Base-by-base conservation (phyloP, 75 land plant species). In the Cupressus sempervirens region DNA sequence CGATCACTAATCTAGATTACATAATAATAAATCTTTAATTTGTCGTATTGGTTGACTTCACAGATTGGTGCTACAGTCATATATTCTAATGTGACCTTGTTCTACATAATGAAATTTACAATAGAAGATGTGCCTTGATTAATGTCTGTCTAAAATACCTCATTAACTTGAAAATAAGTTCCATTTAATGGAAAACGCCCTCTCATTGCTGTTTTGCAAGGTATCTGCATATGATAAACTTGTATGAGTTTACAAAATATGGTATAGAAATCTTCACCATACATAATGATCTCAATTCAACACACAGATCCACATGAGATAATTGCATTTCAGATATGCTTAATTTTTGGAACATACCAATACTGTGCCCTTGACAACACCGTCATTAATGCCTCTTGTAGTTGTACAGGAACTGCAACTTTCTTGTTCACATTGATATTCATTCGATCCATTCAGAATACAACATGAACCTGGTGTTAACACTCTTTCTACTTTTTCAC, bases 121-220 rank as follows among this genome's bases (percentile, higher is more conserved):
- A 40, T 79, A 26, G 30, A 76, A 40, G 10, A 76, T 40, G 41
- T 1, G 38, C 43, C 8, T 18, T 45, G 81, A 43, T 45, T 79
- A 43, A 79, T 26, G 45, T 2, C 12, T 40, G 41, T 79, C 34
- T 53, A 53, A 16, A 14, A 14, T 86, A 94, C 98, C 98, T 96
- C 98, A 84, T 96, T 96, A 52, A 94, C 95, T 89, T 96, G 98
- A 84, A 96, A 96, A 65, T 96, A 96, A 14, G 98, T 96, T 11
- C 96, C 98, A 88, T 96, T 96, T 53, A 96, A 84, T 76, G 98
- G 98, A 82, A 96, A 94, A 76, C 90, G 90, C 41, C 98, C 98
- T 81, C 90, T 88, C 92, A 91, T 92, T 83, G 98, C 96, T 1
- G 96, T 96, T 87, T 93, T 86, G 83, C 94, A 94, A 23, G 98